phyloP scores from a whole-genome alignment of 371 early-diverging fungal genomes.

The Mucor indicus region DNA sequence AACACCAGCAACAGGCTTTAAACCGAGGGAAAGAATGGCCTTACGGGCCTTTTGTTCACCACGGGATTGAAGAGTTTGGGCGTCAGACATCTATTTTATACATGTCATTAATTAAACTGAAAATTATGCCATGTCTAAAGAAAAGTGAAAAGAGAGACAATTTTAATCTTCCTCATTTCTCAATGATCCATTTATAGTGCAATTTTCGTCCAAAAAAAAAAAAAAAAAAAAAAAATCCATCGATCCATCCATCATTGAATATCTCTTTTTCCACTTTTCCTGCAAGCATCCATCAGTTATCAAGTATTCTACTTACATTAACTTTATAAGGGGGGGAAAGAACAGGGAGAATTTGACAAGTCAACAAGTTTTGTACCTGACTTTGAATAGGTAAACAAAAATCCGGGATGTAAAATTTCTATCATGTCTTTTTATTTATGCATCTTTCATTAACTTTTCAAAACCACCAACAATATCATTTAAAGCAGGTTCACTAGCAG shows the following conservation, averaged over 20 bases:
- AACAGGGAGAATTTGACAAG: too few relatives aligned
- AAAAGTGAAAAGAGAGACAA: not conserved
- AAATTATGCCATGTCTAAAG: not conserved
- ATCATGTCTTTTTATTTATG: constrained; percentile 8
- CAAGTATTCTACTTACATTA: too few relatives aligned
- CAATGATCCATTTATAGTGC: too few relatives aligned
- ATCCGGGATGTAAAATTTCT: constrained; percentile 2
- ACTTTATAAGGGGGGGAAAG: too few relatives aligned
- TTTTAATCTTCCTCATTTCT: too few relatives aligned
- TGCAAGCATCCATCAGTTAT: too few relatives aligned
- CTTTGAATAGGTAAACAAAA: not conserved
- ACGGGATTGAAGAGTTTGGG: constrained; percentile 62
- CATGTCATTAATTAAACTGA: not conserved
- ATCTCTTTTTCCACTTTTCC: too few relatives aligned
- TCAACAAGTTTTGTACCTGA: not conserved
- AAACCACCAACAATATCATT: constrained; percentile 20
- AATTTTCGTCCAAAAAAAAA: too few relatives aligned
- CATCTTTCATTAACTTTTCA: constrained; percentile 14
- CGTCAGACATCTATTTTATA: constrained; percentile 19
- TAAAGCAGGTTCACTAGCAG: constrained; percentile 47
- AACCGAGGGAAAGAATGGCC: constrained; percentile 89
- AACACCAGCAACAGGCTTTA: constrained; percentile 85
- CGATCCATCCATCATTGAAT: constrained; percentile 11
- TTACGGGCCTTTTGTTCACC: constrained; percentile 96
- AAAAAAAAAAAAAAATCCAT: not conserved